Percentiles rank a stretch among this genome's conserved stretches.
These are phyloP conservation scores for Verticillium isaacii DNA, from an alignment of 2,329 filamentous ascomycete species.

Conservation along the genomic window DNA sequence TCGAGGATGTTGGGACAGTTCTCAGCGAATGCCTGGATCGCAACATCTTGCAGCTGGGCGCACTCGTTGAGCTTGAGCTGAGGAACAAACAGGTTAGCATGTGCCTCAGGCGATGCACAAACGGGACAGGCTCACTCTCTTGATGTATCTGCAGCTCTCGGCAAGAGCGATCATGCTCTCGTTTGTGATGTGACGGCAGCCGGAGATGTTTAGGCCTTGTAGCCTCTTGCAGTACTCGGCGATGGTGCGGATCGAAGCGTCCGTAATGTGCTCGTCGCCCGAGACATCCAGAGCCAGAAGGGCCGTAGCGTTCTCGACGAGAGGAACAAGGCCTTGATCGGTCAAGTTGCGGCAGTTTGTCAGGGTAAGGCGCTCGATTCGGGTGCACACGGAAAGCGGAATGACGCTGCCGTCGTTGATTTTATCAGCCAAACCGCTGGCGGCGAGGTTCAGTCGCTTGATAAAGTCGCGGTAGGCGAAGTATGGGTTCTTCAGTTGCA, in stretches of 20 bases:
- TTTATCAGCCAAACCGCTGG: slow-evolving; percentile 53
- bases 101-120: neutral
- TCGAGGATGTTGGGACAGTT: slow-evolving; percentile 92
- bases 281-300: slow-evolving; percentile 90
- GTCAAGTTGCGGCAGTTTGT: slow-evolving; percentile 85
- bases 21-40: slow-evolving; percentile 79
- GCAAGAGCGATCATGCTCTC: slow-evolving; percentile 79
- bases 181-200: slow-evolving; percentile 79
- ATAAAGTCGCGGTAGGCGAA: slow-evolving; percentile 89
- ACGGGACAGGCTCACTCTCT: slow-evolving; percentile 56
- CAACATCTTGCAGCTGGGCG: slow-evolving; percentile 73
- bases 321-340: slow-evolving; percentile 73
- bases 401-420: slow-evolving; percentile 87
- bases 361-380: slow-evolving; percentile 86
- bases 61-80: slow-evolving; percentile 94
- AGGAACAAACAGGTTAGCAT: neutral
- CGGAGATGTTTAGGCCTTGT: slow-evolving; percentile 89
- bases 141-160: slow-evolving; percentile 77
- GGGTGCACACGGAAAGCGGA: slow-evolving; percentile 78
- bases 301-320: slow-evolving; percentile 74
- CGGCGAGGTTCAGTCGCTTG: slow-evolving; percentile 84
- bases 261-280: slow-evolving; percentile 76
- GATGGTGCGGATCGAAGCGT: slow-evolving; percentile 71
- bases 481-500: slow-evolving; percentile 67
- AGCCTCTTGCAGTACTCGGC: slow-evolving; percentile 78